A percentile compares a stretch with the other conserved stretches of the same genome.
These are phyloP conservation scores for Parietaria judaica DNA, from an alignment of 306 rosid species.

Conservation along the genomic window DNA sequence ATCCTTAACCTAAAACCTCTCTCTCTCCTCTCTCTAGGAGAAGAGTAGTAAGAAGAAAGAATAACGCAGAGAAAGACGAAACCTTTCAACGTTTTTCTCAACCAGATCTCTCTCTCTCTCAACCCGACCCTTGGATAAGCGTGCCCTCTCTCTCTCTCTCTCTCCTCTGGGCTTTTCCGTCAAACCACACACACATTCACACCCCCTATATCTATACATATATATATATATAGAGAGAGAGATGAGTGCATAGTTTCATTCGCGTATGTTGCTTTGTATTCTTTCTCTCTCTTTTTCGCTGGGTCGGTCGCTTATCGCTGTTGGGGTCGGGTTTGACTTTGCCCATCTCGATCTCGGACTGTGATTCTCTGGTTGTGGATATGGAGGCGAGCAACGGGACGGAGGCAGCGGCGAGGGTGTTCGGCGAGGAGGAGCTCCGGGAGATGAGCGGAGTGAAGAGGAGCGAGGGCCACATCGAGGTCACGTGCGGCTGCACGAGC, in stretches of 20 bases:
- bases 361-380: slow-evolving; percentile 24
- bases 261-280: not conserved
- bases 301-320: not conserved
- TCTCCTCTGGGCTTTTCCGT: slow-evolving; percentile 19
- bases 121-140: slow-evolving; percentile 35
- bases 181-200: slow-evolving; percentile 3
- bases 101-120: slow-evolving; percentile 63
- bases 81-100: slow-evolving; percentile 38
- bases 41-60: not conserved
- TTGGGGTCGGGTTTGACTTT: not conserved
- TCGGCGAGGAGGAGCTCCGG: slow-evolving; percentile 81
- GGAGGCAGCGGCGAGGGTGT: slow-evolving; percentile 30
- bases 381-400: slow-evolving; percentile 55
- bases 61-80: not conserved
- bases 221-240: not conserved
- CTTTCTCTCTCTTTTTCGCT: not conserved
- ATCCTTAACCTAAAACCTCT: slow-evolving; percentile 18
- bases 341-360: slow-evolving; percentile 20
- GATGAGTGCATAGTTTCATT: not conserved
- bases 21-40: slow-evolving; percentile 12
- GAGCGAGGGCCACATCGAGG: slow-evolving; percentile 66
- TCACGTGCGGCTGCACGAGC: slow-evolving; percentile 93
- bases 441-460: slow-evolving; percentile 76
- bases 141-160: slow-evolving; percentile 23
- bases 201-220: not conserved